Conservation (phyloP, 495 filamentous ascomycete species). For the Tuber aestivum region DNA sequence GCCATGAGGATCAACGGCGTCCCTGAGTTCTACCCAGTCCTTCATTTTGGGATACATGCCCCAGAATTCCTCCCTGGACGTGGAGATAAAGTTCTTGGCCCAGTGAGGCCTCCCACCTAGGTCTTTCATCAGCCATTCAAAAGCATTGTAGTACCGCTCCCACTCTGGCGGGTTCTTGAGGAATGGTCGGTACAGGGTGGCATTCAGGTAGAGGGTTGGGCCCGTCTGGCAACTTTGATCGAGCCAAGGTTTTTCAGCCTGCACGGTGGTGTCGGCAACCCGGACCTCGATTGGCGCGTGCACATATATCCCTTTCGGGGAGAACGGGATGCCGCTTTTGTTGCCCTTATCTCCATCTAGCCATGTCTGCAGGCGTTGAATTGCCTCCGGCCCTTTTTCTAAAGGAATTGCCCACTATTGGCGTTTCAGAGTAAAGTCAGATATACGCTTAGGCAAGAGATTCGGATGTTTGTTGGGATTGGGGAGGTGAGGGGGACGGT, state of each 20-base stretch:
- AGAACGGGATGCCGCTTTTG: slow-evolving; percentile 70
- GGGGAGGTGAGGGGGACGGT: slow-evolving; percentile 3
- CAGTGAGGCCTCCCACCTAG: slow-evolving; percentile 88
- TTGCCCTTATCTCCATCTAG: slow-evolving; percentile 60
- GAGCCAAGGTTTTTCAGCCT: slow-evolving; percentile 61
- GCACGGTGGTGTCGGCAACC: slow-evolving; percentile 61
- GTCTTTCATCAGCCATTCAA: slow-evolving; percentile 93
- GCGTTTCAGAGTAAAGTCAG: slow-evolving; percentile 5
- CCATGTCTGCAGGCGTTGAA: slow-evolving; percentile 78
- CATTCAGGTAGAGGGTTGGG: slow-evolving; percentile 89
- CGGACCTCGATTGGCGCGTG: slow-evolving; percentile 93
- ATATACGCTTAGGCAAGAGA: neutral
- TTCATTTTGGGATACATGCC: slow-evolving; percentile 48
- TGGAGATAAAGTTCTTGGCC: slow-evolving; percentile 85
- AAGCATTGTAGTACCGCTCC: slow-evolving; percentile 80
- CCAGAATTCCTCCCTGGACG: slow-evolving; percentile 53
- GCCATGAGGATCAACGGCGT: slow-evolving; percentile 69
- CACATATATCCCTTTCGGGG: slow-evolving; percentile 70
- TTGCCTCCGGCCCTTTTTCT: slow-evolving; percentile 80
- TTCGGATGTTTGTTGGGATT: neutral
- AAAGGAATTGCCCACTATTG: slow-evolving; percentile 77
- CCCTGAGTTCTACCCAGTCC: slow-evolving; percentile 34
- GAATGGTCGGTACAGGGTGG: slow-evolving; percentile 90
- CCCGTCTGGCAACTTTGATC: slow-evolving; percentile 60
- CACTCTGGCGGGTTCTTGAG: slow-evolving; percentile 69